A percentile compares a stretch with the other conserved stretches of the same genome.
Conservation (phyloP, 768 basidiomycete genomes). For the Mycena chlorophos region DNA sequence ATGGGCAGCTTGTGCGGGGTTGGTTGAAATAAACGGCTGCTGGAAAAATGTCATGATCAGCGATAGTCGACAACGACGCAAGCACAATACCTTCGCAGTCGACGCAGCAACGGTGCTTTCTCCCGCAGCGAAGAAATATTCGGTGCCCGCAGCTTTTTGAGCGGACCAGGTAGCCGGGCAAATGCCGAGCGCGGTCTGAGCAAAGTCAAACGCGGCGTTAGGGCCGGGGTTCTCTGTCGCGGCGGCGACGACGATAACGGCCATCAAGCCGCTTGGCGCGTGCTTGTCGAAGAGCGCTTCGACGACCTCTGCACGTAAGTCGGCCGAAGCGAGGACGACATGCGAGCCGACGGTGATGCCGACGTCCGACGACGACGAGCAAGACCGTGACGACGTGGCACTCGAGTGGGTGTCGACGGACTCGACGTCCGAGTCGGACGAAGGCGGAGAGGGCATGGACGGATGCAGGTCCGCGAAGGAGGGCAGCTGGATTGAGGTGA, state of each 20-base stretch:
- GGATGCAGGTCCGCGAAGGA: neutral
- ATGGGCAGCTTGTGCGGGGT: conserved; percentile 26
- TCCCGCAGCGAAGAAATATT: conserved; percentile 6
- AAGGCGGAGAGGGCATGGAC: conserved; percentile 3
- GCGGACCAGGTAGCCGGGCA: neutral
- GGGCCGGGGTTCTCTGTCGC: conserved; percentile 1
- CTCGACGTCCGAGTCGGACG: conserved; percentile 11
- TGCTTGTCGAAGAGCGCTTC: conserved; percentile 35
- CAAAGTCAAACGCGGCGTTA: conserved; percentile 12
- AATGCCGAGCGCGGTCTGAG: conserved; percentile 9
- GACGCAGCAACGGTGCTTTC: conserved; percentile 1
- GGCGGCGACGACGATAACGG: conserved; percentile 35
- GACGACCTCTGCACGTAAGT: conserved; percentile 26
- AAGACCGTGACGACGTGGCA: neutral
- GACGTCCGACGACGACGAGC: neutral
- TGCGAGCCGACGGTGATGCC: conserved; percentile 13
- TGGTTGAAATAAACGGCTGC: conserved; percentile 14
- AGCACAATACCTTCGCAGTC: conserved; percentile 1
- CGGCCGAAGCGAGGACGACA: conserved; percentile 26
- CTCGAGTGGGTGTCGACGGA: conserved; percentile 8
- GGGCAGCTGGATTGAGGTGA: conserved; percentile 12
- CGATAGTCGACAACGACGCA: neutral
- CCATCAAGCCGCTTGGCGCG: conserved; percentile 30
- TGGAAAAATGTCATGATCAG: neutral
- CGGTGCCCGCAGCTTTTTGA: neutral